phyloP scores from a whole-genome alignment of 2,329 filamentous ascomycete species.

The Colletotrichum sp. region DNA sequence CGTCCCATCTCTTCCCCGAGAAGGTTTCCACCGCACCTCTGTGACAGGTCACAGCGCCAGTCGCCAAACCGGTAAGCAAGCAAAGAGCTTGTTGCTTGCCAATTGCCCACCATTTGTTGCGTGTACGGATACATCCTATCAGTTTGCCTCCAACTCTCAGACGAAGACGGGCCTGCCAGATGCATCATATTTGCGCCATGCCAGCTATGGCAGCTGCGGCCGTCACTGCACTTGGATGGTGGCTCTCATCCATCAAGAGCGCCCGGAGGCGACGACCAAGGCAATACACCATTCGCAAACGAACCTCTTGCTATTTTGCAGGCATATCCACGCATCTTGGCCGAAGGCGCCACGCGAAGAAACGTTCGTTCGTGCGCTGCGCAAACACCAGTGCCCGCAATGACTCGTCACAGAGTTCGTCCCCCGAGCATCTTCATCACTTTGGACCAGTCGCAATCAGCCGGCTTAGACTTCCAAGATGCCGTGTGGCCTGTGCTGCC shows the following conservation, averaged over 20 bases:
- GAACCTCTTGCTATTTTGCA: not conserved
- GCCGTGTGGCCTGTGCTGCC: constrained; percentile 10
- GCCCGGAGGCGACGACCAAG: not conserved
- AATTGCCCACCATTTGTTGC: not conserved
- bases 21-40: constrained; percentile 1
- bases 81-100: not conserved
- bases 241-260: not conserved
- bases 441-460: constrained; percentile 16
- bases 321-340: not conserved
- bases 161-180: not conserved
- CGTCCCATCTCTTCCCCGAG: constrained; percentile 11
- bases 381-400: not conserved
- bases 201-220: not conserved
- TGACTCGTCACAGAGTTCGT: constrained; percentile 17
- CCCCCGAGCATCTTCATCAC: constrained; percentile 15
- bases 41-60: not conserved
- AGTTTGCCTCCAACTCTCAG: not conserved
- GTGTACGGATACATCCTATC: not conserved
- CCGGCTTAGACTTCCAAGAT: constrained; percentile 12
- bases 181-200: not conserved
- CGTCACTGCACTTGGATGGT: not conserved
- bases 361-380: constrained; percentile 3
- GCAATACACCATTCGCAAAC: not conserved
- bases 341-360: not conserved
- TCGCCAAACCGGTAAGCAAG: not conserved